phyloP scores from a whole-genome alignment of 352 stramenopile species.

The Globisporangium barbulae region DNA sequence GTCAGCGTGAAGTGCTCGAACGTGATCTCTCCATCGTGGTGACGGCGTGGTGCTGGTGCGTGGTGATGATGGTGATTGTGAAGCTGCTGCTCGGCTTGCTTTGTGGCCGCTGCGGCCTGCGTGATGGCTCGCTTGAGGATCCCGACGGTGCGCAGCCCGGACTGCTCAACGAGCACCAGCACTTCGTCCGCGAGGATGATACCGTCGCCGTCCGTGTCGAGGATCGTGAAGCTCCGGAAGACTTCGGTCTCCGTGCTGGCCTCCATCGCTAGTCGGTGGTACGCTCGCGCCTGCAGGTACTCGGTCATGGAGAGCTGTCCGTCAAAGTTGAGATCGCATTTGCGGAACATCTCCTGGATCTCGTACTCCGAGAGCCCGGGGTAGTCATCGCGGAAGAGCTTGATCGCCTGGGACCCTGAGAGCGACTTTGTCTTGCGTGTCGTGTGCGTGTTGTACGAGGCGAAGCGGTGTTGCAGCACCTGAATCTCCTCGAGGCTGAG shows the following conservation, averaged over 20 bases:
- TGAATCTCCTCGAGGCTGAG: constrained; percentile 50
- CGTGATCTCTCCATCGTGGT: constrained; percentile 56
- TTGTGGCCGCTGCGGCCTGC: constrained; percentile 43
- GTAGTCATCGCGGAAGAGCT: constrained; percentile 64
- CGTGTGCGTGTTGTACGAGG: constrained; percentile 13
- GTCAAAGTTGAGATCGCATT: constrained; percentile 60
- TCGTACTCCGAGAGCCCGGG: constrained; percentile 60
- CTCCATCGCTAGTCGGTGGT: constrained; percentile 51
- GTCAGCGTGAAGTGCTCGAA: constrained; percentile 56
- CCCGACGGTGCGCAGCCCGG: constrained; percentile 34
- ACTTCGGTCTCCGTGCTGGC: constrained; percentile 51
- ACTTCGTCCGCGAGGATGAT: constrained; percentile 49
- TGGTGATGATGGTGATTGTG: neutral
- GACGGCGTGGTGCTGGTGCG: neutral
- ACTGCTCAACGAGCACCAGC: constrained; percentile 45
- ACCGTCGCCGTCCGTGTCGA: constrained; percentile 61
- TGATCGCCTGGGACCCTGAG: constrained; percentile 37
- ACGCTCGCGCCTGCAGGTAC: constrained; percentile 57
- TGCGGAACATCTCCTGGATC: constrained; percentile 49
- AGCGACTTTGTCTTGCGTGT: constrained; percentile 20
- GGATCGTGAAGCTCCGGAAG: constrained; percentile 56
- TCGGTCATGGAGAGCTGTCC: constrained; percentile 51
- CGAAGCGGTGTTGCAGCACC: constrained; percentile 50
- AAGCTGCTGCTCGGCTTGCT: constrained; percentile 15
- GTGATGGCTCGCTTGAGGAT: constrained; percentile 49